These are phyloP conservation scores for Paramecium primaurelia DNA, from an alignment of 73 alveolate genomes.

Conservation along the genomic window DNA sequence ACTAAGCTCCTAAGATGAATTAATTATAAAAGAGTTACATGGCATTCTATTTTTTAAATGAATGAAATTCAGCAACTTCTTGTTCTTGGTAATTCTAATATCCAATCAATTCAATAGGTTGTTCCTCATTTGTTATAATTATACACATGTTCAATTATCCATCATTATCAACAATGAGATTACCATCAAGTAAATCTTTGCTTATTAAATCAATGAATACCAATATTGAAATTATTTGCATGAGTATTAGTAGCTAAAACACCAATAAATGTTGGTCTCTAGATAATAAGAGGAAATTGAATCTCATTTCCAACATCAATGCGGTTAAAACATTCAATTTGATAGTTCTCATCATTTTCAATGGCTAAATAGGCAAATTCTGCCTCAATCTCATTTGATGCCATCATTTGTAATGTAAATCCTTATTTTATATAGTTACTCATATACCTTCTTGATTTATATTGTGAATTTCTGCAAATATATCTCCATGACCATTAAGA, in stretches of 20 bases:
- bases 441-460: not conserved
- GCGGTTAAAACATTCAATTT: not conserved
- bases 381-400: not conserved
- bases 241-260: not conserved
- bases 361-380: not conserved
- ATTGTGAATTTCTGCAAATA: not conserved
- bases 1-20: slow-evolving; percentile 37
- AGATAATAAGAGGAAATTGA: not conserved
- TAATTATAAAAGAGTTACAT: not conserved
- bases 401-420: not conserved
- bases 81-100: not conserved
- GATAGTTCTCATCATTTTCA: not conserved
- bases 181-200: not conserved
- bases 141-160: not conserved
- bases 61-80: not conserved
- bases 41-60: not conserved
- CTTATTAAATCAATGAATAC: not conserved
- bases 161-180: not conserved
- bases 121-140: not conserved
- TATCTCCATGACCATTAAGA: not conserved
- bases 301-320: not conserved
- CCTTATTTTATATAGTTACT: not conserved
- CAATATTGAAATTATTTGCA: not conserved
- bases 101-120: not conserved
- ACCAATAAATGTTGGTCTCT: not conserved